Evolutionary conservation across 257 asterid species (phyloP), one percentile per base, ranked within the genome.

Genomic region (Fraxinus cuspidata): DNA sequence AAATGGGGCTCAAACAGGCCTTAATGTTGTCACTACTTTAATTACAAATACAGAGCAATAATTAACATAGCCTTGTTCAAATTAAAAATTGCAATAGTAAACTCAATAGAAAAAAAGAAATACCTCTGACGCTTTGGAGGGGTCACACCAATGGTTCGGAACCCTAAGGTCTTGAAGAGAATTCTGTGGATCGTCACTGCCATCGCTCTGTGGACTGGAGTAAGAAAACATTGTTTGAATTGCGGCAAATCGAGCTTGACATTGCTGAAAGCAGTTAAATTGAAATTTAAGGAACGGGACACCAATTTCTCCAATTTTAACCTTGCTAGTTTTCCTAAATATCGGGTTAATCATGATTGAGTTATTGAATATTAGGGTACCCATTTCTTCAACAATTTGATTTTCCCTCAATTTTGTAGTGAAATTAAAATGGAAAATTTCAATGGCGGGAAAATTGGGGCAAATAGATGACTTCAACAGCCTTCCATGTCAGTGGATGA

Each of bases 131-230:
- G 98, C 97, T 86, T 82, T 90, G 7, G 92, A 82, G 40, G 93
- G 94, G 38, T 92, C 90, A 77, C 86, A 69, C 98, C 98, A 94
- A 18, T 84, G 86, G 82, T 70, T 76, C 18, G 98, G 98, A 74
- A 94, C 95, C 78, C 84, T 88, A 71, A 94, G 95, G 67, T 85
- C 91, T 68, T 92, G 85, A 77, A 88, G 71, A 10, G 83, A 72
- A 77, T 75, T 82, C 67, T 78, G 80, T n/a, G 72, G 44, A 25
- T 81, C 86, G 70, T 77, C 89, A 12, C 77, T 80, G 66, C 77
- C 88, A 56, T 73, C 49, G 72, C 75, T 80, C 82, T 64, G 86
- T 51, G 84, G 71, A 37, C 28, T 75, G 40, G 85, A 80, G 80
- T 74, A 79, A 15, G 77, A 74, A n/a, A 44, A 3, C 28, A 64